phyloP scores from a whole-genome alignment of 345 rosid genomes.

The Citrus medica region DNA sequence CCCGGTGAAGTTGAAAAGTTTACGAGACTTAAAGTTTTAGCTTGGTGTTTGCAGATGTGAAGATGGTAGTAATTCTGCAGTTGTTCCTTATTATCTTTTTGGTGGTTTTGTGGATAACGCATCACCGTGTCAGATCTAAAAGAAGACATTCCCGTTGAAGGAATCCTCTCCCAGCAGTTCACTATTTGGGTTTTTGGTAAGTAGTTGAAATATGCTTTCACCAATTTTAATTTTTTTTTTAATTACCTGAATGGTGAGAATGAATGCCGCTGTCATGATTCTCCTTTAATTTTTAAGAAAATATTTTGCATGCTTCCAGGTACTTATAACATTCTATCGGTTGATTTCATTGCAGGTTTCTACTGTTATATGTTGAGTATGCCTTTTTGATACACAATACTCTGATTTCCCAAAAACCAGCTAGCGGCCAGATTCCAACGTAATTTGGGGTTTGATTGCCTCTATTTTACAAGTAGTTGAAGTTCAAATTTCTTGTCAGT shows the following conservation, averaged over 20 bases:
- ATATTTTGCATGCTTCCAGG: background rate
- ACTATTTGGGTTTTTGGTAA: background rate
- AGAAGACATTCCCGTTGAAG: constrained; percentile 32
- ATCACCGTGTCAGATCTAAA: constrained; percentile 29
- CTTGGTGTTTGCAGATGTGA: constrained; percentile 53
- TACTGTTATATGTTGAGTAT: background rate
- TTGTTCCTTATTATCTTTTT: constrained; percentile 29
- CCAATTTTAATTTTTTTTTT: background rate
- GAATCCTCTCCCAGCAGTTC: background rate
- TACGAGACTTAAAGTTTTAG: constrained; percentile 3
- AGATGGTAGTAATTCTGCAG: constrained; percentile 43
- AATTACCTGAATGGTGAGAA: background rate
- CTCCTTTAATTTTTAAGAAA: background rate
- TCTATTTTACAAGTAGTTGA: too few species aligned
- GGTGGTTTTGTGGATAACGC: constrained; percentile 19
- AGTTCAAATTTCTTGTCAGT: background rate
- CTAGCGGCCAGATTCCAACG: background rate
- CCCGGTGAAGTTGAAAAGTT: background rate
- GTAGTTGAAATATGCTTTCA: background rate
- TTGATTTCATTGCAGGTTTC: background rate
- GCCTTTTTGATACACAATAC: background rate
- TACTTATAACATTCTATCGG: background rate
- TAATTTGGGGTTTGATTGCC: background rate
- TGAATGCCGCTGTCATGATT: background rate
- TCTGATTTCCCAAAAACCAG: background rate